Conservation (phyloP, 441 rosid species). For the Metrosideros polymorpha region DNA sequence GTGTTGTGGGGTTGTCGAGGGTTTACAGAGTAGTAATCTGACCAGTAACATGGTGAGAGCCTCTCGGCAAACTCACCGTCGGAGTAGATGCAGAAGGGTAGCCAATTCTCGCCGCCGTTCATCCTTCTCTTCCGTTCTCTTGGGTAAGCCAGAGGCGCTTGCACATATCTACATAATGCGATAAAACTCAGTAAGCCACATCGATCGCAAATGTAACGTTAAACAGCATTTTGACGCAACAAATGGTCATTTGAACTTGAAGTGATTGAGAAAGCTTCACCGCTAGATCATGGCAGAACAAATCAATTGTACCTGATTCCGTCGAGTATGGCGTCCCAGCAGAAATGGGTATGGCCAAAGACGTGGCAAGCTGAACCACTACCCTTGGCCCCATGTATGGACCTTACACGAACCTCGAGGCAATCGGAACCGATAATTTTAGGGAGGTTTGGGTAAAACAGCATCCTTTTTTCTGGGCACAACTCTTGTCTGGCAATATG, state of each 20-base stretch:
- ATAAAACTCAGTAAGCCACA: neutral
- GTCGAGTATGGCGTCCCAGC: slow-evolving; percentile 60
- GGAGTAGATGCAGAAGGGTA: slow-evolving; percentile 43
- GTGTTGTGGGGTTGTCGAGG: slow-evolving; percentile 36
- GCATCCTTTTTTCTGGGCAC: slow-evolving; percentile 72
- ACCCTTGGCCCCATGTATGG: slow-evolving; percentile 30
- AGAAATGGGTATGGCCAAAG: slow-evolving; percentile 69
- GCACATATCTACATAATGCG: slow-evolving; percentile 31
- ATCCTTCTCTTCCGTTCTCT: slow-evolving; percentile 50
- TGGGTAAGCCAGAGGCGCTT: slow-evolving; percentile 65
- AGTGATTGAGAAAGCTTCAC: neutral
- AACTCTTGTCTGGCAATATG: slow-evolving; percentile 43
- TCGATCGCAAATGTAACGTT: neutral
- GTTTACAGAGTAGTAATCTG: slow-evolving; percentile 45
- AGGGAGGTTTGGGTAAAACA: slow-evolving; percentile 61
- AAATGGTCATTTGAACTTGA: neutral
- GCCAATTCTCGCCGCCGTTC: slow-evolving; percentile 57
- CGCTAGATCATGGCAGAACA: neutral
- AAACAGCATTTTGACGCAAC: neutral
- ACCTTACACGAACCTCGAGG: slow-evolving; percentile 49
- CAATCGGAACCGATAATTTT: slow-evolving; percentile 54
- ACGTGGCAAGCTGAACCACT: slow-evolving; percentile 39
- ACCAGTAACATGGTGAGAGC: slow-evolving; percentile 46
- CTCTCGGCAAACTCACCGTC: slow-evolving; percentile 25
- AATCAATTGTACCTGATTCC: slow-evolving; percentile 41